Evolutionary conservation across 306 rosid genomes (phyloP).

Genomic region (Sophora flavescens): DNA sequence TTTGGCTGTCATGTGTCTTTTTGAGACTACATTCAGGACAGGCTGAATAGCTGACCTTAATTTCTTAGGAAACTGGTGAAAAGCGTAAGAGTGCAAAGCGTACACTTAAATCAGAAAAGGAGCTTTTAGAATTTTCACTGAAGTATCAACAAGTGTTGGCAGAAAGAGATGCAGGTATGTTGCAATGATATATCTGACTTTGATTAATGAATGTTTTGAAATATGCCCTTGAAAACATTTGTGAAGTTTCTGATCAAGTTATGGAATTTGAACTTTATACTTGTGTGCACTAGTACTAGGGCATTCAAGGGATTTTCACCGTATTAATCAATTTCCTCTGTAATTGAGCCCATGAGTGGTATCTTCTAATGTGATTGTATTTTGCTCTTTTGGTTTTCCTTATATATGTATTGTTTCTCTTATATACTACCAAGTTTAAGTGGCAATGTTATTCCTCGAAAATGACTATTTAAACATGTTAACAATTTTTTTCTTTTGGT

Average conservation of each 20-base stretch:
- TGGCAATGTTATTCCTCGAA: constrained; percentile 1
- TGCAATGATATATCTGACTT: constrained; percentile 40
- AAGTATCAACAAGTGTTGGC: constrained; percentile 89
- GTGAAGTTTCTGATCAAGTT: constrained; percentile 37
- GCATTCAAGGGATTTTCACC: constrained; percentile 16
- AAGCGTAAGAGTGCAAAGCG: constrained; percentile 86
- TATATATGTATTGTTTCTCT: constrained; percentile 28
- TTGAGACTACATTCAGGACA: constrained; percentile 26
- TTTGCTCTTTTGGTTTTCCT: constrained; percentile 24
- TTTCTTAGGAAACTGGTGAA: constrained; percentile 73
- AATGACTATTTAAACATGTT: constrained; percentile 27
- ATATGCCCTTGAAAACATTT: constrained; percentile 36
- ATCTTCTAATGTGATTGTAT: constrained; percentile 21
- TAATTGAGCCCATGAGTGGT: constrained; percentile 25
- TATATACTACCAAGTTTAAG: neutral
- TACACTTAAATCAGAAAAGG: constrained; percentile 84
- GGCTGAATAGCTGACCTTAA: constrained; percentile 40
- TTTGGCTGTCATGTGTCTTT: constrained; percentile 15
- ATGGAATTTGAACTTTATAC: constrained; percentile 25
- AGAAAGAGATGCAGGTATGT: constrained; percentile 92
- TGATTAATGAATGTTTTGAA: constrained; percentile 28
- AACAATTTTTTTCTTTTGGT: constrained; percentile 1
- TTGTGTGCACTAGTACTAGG: constrained; percentile 15
- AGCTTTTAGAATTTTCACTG: constrained; percentile 83
- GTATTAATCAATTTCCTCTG: neutral